Evolutionary conservation across 139 green algal genomes (phyloP), one percentile per base, ranked within the genome.

Genomic region (Spirogloea muscicola): DNA sequence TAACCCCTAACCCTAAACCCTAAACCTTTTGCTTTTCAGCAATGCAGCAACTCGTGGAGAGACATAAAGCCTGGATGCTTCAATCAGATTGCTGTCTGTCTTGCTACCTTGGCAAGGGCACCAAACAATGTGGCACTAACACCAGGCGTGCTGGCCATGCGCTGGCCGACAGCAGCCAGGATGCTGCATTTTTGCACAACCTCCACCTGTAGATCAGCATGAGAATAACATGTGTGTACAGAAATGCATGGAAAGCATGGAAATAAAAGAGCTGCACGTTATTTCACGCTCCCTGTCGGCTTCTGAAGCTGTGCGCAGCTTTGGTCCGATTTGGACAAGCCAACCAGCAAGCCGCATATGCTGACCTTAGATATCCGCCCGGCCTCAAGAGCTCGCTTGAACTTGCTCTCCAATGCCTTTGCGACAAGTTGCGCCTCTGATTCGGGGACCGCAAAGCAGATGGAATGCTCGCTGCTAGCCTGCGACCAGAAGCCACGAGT

Each of bases 41-140:
- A n/a, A n/a, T n/a, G n/a, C n/a, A n/a, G n/a, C n/a, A n/a, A n/a
- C n/a, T n/a, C n/a, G n/a, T n/a, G n/a, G n/a, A n/a, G n/a, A n/a
- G n/a, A n/a, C n/a, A n/a, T n/a, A n/a, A n/a, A n/a, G n/a, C n/a
- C n/a, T n/a, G n/a, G n/a, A n/a, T n/a, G n/a, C n/a, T n/a, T n/a
- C n/a, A n/a, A n/a, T n/a, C n/a, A n/a, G n/a, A n/a, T n/a, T n/a
- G n/a, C n/a, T n/a, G n/a, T n/a, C n/a, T n/a, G n/a, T n/a, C n/a
- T n/a, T n/a, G n/a, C n/a, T n/a, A 91, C 89, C 77, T 93, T 94
- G 44, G 94, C 94, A 25, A 98, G 89, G 1, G 94, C 94, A 5
- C 77, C 76, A 83, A 98, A 97, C 80, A 98, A 86, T 39, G 89
- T 97, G 48, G 93, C 94, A 1, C 88, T 84, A 18, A 94, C 89